phyloP scores from a whole-genome alignment of 495 filamentous ascomycete species.

The Tirmania nivea region DNA sequence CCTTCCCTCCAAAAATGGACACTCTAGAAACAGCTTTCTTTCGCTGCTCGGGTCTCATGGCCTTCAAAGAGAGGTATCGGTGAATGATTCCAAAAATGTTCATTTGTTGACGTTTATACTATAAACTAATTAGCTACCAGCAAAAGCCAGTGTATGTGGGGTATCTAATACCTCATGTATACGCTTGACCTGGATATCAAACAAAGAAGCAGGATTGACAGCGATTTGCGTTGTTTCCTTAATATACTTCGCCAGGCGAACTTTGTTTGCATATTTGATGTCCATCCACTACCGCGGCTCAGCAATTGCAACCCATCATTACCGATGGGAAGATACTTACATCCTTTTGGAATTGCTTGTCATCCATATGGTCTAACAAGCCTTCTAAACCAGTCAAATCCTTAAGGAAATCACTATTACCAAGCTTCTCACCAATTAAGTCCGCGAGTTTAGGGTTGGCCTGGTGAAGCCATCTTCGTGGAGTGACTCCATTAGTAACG shows the following conservation, averaged over 20 bases:
- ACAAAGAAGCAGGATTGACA: slow-evolving; percentile 72
- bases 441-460: slow-evolving; percentile 86
- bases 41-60: slow-evolving; percentile 57
- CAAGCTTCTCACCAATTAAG: slow-evolving; percentile 72
- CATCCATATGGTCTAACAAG: slow-evolving; percentile 56
- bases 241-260: slow-evolving; percentile 75
- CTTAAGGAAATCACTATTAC: slow-evolving; percentile 61
- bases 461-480: slow-evolving; percentile 88
- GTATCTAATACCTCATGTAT: slow-evolving; percentile 48
- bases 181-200: slow-evolving; percentile 95
- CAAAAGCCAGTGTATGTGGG: not conserved
- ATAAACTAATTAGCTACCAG: not conserved
- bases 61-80: slow-evolving; percentile 75
- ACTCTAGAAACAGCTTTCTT: slow-evolving; percentile 84
- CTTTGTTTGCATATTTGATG: slow-evolving; percentile 35
- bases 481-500: slow-evolving; percentile 94
- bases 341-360: slow-evolving; percentile 73
- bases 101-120: slow-evolving; percentile 93
- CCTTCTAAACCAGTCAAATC: slow-evolving; percentile 69
- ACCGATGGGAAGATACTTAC: slow-evolving; percentile 61
- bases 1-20: slow-evolving; percentile 94
- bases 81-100: slow-evolving; percentile 98
- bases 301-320: slow-evolving; percentile 22
- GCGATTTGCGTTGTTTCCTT: slow-evolving; percentile 52
- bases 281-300: slow-evolving; percentile 17